Evolutionary conservation across 2,329 filamentous ascomycete genomes (phyloP), one percentile per base, ranked within the genome.

Genomic region (Samsoniella hepiali): DNA sequence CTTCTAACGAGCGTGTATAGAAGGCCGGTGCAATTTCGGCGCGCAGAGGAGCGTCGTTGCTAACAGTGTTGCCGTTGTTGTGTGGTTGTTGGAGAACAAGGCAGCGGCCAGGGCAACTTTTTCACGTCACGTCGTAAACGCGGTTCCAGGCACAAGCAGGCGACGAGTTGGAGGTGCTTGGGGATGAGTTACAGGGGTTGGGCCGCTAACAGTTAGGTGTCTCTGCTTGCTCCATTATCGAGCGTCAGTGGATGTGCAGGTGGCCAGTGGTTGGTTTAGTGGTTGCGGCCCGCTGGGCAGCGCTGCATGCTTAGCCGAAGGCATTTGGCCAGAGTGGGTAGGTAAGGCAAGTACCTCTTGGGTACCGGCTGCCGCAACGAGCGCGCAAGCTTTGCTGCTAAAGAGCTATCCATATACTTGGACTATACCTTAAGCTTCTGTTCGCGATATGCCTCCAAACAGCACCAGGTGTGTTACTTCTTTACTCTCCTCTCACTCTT

Each of bases 41-140:
- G 58, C 40, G 40, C 50, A 36, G 40, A 62, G 13, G 31, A 36
- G 50, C 27, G 44, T 49, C 36, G 51, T 38, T 56, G 60, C 22
- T 34, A 34, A 49, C 32, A 31, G 40, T 38, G 34, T 40, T 34
- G 60, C 17, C 27, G 60, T 55, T 44, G 38, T 55, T 61, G 50
- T 51, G 40, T 62, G 40, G 49, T 61, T 54, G 58, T 38, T 62
- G 58, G 47, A 53, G 58, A 55, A 27, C 38, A 27, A 54, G 29
- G n/a, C 31, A 36, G 47, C 49, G n/a, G 40, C 10, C 13, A 22
- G 58, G 49, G 36, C 29, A 62, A 62, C 53, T 62, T 62, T 62
- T 62, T 62, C 51, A 55, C 38, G 50, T 56, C 60, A 62, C 60
- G 60, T 57, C 56, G 56, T 40, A 55, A 62, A 62, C 59, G 59